phyloP scores from a whole-genome alignment of 495 filamentous ascomycete species.

The Saxispiralis lemnorum region DNA sequence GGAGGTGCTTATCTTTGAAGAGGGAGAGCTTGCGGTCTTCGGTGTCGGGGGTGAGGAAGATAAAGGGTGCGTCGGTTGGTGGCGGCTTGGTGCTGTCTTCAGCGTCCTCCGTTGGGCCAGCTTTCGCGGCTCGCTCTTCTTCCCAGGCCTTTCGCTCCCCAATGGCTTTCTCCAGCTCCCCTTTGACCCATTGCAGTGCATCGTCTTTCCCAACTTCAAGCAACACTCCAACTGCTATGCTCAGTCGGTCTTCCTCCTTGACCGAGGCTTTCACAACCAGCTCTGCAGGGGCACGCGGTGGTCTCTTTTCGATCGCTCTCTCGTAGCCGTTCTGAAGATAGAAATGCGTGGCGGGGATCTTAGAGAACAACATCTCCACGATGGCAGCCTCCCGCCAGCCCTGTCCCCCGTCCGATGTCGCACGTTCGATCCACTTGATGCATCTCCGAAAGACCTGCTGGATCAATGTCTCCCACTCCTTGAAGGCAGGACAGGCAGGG shows the following conservation, averaged over 20 bases:
- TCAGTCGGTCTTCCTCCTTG: conserved; percentile 45
- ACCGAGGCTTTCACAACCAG: conserved; percentile 61
- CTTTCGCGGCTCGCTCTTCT: conserved; percentile 41
- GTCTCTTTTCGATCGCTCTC: conserved; percentile 47
- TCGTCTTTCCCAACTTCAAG: conserved; percentile 58
- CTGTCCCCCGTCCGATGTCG: conserved; percentile 17
- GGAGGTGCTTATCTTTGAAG: conserved; percentile 78
- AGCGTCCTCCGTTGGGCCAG: conserved; percentile 17
- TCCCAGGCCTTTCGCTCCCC: conserved; percentile 71
- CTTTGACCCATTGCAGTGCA: conserved; percentile 65
- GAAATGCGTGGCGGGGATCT: conserved; percentile 63
- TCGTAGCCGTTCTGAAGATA: conserved; percentile 86
- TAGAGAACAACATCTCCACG: conserved; percentile 85
- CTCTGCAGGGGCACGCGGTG: conserved; percentile 48
- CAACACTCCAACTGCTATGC: conserved; percentile 58
- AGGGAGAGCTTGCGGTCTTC: conserved; percentile 54
- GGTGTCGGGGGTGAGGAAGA: conserved; percentile 44
- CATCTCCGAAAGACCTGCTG: conserved; percentile 42
- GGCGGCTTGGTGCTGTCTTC: conserved; percentile 12
- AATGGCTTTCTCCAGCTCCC: conserved; percentile 45
- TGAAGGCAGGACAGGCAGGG: conserved; percentile 37
- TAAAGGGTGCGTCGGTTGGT: conserved; percentile 24
- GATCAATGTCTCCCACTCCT: conserved; percentile 83
- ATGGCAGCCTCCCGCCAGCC: conserved; percentile 45
- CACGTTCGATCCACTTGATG: conserved; percentile 65